phyloP scores from a whole-genome alignment of 1,139 yeast species.

The Arxiozyma slooffiae region DNA sequence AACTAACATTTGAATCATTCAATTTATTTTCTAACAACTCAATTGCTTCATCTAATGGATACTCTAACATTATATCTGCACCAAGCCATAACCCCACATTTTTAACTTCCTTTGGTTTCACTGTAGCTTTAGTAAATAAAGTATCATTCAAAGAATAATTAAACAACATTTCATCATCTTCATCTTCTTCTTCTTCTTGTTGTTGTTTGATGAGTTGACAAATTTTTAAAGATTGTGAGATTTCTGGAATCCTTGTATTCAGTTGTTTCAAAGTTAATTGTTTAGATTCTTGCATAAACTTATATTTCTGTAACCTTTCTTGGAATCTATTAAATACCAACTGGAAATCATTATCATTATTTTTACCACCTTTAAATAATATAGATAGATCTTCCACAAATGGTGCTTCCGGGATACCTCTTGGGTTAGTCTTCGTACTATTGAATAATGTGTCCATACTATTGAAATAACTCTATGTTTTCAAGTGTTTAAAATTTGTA shows the following conservation, averaged over 20 bases:
- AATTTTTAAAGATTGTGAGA: conserved; percentile 69
- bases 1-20: conserved; percentile 49
- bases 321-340: conserved; percentile 59
- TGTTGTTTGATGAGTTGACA: conserved; percentile 36
- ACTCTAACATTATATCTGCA: conserved; percentile 95
- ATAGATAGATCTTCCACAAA: conserved; percentile 80
- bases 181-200: conserved; percentile 32
- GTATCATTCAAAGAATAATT: conserved; percentile 91
- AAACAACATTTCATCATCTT: conserved; percentile 44
- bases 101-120: conserved; percentile 36
- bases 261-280: conserved; percentile 57
- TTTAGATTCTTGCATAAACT: conserved; percentile 79
- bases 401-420: conserved; percentile 96
- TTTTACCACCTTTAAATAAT: conserved; percentile 51
- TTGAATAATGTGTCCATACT: conserved; percentile 27
- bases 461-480: not conserved
- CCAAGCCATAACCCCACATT: conserved; percentile 88
- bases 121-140: conserved; percentile 63
- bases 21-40: conserved; percentile 57
- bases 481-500: not conserved
- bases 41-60: conserved; percentile 80
- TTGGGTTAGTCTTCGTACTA: conserved; percentile 48
- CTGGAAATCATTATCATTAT: conserved; percentile 63
- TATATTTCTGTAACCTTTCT: conserved; percentile 70
- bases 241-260: conserved; percentile 76